Evolutionary conservation across 352 stramenopile species (phyloP).

Genomic region (Phytophthora sansomeana): DNA sequence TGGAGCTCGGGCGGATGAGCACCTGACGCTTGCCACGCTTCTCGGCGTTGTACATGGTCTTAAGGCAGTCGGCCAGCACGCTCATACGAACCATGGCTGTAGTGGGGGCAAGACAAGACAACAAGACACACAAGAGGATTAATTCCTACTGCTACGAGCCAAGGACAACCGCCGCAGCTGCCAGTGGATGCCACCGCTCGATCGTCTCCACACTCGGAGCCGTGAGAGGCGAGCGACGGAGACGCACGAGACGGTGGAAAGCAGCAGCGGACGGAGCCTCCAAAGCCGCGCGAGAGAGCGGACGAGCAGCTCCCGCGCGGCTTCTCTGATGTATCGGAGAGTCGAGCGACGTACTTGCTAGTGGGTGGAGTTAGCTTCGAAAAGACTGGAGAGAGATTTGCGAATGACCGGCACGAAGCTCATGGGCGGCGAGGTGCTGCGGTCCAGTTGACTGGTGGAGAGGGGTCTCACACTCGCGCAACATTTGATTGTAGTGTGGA

Average conservation of each 20-base stretch:
- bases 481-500: conserved; percentile 1
- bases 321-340: conserved; percentile 30
- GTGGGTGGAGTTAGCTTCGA: conserved; percentile 31
- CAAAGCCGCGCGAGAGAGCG: conserved; percentile 63
- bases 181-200: conserved; percentile 3
- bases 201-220: conserved; percentile 28
- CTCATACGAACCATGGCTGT: conserved; percentile 99
- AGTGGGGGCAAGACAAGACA: conserved; percentile 2
- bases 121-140: conserved; percentile 44
- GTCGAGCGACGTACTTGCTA: conserved; percentile 44
- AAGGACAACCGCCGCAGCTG: conserved; percentile 58
- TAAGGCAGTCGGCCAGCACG: conserved; percentile 99
- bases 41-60: conserved; percentile 99
- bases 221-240: conserved; percentile 18
- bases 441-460: conserved; percentile 16
- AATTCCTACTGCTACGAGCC: conserved; percentile 57
- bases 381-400: conserved; percentile 53
- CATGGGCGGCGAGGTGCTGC: neutral
- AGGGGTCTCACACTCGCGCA: neutral
- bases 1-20: conserved; percentile 98
- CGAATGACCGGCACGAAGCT: conserved; percentile 24
- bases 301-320: conserved; percentile 26
- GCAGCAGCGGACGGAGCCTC: conserved; percentile 50
- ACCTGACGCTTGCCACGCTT: conserved; percentile 99
- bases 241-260: conserved; percentile 2